Base-by-base conservation (phyloP, 306 rosid species). In the Rosa multiflora region DNA sequence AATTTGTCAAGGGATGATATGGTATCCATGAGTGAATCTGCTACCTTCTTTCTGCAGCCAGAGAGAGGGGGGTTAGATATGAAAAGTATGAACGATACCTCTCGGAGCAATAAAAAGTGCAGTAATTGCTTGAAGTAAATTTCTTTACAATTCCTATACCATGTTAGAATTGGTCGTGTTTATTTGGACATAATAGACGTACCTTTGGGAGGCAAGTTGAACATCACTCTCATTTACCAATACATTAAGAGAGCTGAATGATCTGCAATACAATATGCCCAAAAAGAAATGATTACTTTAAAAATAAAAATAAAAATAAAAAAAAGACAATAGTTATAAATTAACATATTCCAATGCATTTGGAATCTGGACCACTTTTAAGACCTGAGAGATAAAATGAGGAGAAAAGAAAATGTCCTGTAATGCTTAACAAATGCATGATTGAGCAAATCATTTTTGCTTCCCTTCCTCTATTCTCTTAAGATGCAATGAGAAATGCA, bases 1-100 rank as follows among this genome's bases (percentile, higher is more conserved):
- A 95, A 93, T 76, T 90, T 91, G 87, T 91, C 94, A 5, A 95
- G 91, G 84, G 84, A 88, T 62, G 96, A 84, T 76, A 95, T 72
- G 78, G 98, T 82, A 83, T 91, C 91, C 77, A 72, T 80, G 32
- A 95, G 87, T 62, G 96, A 94, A 78, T 90, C 96, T 44, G 86
- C 91, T 72, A 91, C 86, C 80, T 86, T 91, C 81, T 80, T 82
- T 83, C 99, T 93, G 97, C 85, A 82, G 72, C 79, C 47, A 44
- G 2, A 44, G 10, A 8, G 11, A 2, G 10, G 1, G 47, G 10
- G 10, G 67, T 76, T 43, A 59, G 70, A 75, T 78, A 78, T 18
- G 26, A 12, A 21, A 70, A 48, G 8, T 63, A 75, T 52, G 75
- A 73, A 4, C 37, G 8, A 7, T 32, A 23, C 74, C 23, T n/a